Evolutionary conservation across 2,329 filamentous ascomycete species (phyloP).

Genomic region (Penicillium brevicompactum): DNA sequence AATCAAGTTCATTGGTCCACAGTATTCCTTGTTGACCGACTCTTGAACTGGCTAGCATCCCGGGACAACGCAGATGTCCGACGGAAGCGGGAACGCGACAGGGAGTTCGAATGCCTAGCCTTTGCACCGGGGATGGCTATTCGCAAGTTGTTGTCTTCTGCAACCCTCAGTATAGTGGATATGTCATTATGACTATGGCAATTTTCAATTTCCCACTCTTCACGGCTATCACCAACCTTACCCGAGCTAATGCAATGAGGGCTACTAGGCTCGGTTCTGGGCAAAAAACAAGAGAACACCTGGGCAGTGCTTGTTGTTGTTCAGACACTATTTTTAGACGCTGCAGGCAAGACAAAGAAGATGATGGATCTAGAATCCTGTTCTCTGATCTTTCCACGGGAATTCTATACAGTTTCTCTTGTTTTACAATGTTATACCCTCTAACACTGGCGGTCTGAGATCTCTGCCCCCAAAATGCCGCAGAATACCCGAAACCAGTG

Average conservation of each 20-base stretch:
- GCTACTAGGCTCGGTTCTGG: too few species aligned
- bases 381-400: too few species aligned
- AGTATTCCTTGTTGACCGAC: slow-evolving; percentile 39
- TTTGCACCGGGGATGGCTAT: slow-evolving; percentile 8
- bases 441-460: background rate
- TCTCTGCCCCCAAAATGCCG: background rate
- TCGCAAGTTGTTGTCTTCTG: background rate
- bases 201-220: background rate
- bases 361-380: background rate
- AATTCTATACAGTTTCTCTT: background rate
- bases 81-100: slow-evolving; percentile 27
- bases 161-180: background rate
- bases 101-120: slow-evolving; percentile 15
- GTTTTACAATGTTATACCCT: background rate
- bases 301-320: too few species aligned
- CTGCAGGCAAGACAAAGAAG: too few species aligned
- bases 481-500: slow-evolving; percentile 13
- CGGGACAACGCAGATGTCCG: slow-evolving; percentile 25
- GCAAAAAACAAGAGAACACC: too few species aligned
- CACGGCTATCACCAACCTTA: background rate
- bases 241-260: too few species aligned
- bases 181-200: background rate
- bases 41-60: slow-evolving; percentile 32
- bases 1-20: slow-evolving; percentile 16
- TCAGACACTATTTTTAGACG: too few species aligned